Conservation (phyloP, 495 filamentous ascomycete genomes). For the Neurospora intermedia region DNA sequence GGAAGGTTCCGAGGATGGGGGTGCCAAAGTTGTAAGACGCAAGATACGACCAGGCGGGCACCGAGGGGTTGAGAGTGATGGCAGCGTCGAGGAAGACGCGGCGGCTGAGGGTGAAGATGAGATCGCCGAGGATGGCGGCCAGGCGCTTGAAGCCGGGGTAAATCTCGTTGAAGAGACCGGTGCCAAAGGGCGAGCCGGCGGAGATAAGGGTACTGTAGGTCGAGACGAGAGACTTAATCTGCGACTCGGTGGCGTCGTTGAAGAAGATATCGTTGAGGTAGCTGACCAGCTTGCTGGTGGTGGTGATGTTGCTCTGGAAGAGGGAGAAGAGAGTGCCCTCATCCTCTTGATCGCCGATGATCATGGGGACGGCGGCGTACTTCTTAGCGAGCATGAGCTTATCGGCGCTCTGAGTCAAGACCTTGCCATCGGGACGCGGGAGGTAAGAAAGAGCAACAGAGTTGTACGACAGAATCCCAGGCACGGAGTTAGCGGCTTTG, state of each 20-base stretch:
- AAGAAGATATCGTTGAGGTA: slow-evolving; percentile 52
- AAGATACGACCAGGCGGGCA: slow-evolving; percentile 63
- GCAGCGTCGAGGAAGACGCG: slow-evolving; percentile 42
- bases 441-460: slow-evolving; percentile 55
- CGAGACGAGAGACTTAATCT: slow-evolving; percentile 43
- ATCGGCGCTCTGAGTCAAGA: slow-evolving; percentile 47
- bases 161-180: slow-evolving; percentile 48
- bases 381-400: slow-evolving; percentile 34
- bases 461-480: slow-evolving; percentile 49
- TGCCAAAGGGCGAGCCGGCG: slow-evolving; percentile 56
- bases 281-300: slow-evolving; percentile 40
- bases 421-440: slow-evolving; percentile 51
- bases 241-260: slow-evolving; percentile 29
- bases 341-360: slow-evolving; percentile 50
- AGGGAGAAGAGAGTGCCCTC: slow-evolving; percentile 52
- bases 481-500: slow-evolving; percentile 55
- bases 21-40: slow-evolving; percentile 56
- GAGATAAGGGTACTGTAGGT: slow-evolving; percentile 41
- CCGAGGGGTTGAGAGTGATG: slow-evolving; percentile 34
- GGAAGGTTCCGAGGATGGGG: slow-evolving; percentile 62
- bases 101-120: slow-evolving; percentile 54
- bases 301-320: slow-evolving; percentile 54
- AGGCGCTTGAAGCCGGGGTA: slow-evolving; percentile 70
- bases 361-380: slow-evolving; percentile 49
- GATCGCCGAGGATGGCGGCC: slow-evolving; percentile 63